Base-by-base conservation (phyloP, 2,329 filamentous ascomycete species). In the Helotiales sp. region DNA sequence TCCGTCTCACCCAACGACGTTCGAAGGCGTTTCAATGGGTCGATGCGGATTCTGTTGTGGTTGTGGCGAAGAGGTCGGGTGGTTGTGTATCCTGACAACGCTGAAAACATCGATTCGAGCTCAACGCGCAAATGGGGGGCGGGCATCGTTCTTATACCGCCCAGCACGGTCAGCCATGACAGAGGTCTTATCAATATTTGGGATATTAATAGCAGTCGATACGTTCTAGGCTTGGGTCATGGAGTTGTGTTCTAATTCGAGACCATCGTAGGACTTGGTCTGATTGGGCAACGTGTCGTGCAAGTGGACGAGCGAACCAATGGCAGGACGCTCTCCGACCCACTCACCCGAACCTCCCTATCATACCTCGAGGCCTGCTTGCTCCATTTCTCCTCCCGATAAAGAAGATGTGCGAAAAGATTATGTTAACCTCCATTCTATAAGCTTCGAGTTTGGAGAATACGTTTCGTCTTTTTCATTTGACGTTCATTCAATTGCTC, bases 171-270 rank as follows among this genome's bases (percentile, higher is more conserved):
- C 52, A 37, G 30, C 15, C 30, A 37, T 57, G 52, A 57, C 52
- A 34, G 52, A 57, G 2, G 30, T 22, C 52, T 37, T 34, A 57
- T 22, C 8, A 57, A 37, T 34, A 37, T 22, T 8, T 57, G n/a
- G 17, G 52, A 30, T 57, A 57, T 57, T 57, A 34, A 57, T 57
- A 57, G 52, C 30, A 22, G 28, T 57, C 30, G 20, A 22, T 22
- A 40, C 40, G 15, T n/a, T 50, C 6, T 13, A 20, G 17, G 28
- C 28, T 17, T 26, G 30, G 30, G 17, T 20, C 52, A 7, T 57
- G 30, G 24, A 32, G 52, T 57, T 32, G 2, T 57, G 52, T 57
- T 57, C 52, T 57, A 57, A 34, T 24, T 57, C 30, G 52, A 57
- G 52, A 57, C n/a, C 52, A 55, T n/a, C 7, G 52, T 34, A 17